Evolutionary conservation across 2,329 filamentous ascomycete genomes (phyloP), one percentile per base, ranked within the genome.

Genomic region (Coniella lustricola): DNA sequence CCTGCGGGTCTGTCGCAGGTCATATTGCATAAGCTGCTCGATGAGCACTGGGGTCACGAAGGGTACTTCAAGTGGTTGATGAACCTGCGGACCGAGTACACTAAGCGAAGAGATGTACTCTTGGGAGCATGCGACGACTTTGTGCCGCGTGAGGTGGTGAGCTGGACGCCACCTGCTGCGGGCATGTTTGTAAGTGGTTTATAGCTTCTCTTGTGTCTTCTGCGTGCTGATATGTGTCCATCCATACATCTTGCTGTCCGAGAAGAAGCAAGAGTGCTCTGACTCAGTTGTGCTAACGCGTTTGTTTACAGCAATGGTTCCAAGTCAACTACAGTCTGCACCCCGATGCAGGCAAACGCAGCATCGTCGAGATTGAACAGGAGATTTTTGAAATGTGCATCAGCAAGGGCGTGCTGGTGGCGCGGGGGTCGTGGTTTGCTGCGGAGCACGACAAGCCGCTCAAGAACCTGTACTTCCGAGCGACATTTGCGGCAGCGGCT

Each of bases 11-110:
- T 95, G 60, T 82, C 86, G 0, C 91, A 97, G 69, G 72, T 93
- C 18, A 73, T 91, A 8, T 70, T 97, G 47, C 90, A 87, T 71
- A 94, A 95, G 69, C 73, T 98, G 18, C 74, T 98, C 2, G 93
- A 98, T 56, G 89, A 95, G 66, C 82, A 84, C 43, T 98, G 93
- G 93, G 93, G 91, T 20, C 93, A 98, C 61, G 76, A 80, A 36
- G 90, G 90, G 2, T 98, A 94, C 62, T 67, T 98, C 20, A 76
- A 84, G 60, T 98, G 93, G 93, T 70, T 98, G 55, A 86, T 93
- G 62, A 77, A 88, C 62, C 70, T 97, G 59, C 79, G 90, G 40
- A 66, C 81, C 59, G 81, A 90, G 65, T 98, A 98, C 63, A 93
- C 90, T 1, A 71, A 73, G 56, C 80, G 91, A 52, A 74, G 93